Evolutionary conservation across 2,329 filamentous ascomycete species (phyloP).

Genomic region (Talaromyces atroroseus): DNA sequence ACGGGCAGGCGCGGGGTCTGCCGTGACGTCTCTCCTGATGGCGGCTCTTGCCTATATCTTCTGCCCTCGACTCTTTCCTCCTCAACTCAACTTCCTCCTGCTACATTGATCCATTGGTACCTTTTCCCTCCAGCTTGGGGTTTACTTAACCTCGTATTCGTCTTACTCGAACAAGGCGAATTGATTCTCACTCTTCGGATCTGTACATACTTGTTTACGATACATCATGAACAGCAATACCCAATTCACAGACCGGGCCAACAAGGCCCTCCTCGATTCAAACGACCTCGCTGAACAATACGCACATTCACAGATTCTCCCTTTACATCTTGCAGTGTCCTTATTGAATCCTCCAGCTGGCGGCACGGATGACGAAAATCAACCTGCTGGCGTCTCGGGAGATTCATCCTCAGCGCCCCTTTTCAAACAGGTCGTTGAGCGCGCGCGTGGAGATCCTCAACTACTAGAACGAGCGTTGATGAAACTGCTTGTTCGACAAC

Average conservation of each 20-base stretch:
- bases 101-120: background rate
- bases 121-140: background rate
- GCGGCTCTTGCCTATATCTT: constrained; percentile 5
- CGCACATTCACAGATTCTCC: constrained; percentile 81
- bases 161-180: background rate
- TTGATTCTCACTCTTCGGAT: background rate
- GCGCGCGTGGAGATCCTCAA: constrained; percentile 88
- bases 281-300: constrained; percentile 85
- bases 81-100: background rate
- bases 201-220: background rate
- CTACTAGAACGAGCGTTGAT: constrained; percentile 83
- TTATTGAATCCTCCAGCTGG: constrained; percentile 40
- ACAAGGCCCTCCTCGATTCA: constrained; percentile 83
- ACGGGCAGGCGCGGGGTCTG: constrained; percentile 10
- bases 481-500: constrained; percentile 82
- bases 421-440: constrained; percentile 90
- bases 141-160: background rate
- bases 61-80: background rate
- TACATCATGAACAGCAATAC: constrained; percentile 39
- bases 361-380: constrained; percentile 58
- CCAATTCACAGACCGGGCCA: constrained; percentile 85
- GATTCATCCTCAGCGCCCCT: constrained; percentile 63
- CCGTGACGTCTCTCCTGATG: background rate
- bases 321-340: constrained; percentile 73
- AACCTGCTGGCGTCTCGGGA: constrained; percentile 59